Evolutionary conservation across 2,329 filamentous ascomycete species (phyloP).

Genomic region (Xylariales sp.): DNA sequence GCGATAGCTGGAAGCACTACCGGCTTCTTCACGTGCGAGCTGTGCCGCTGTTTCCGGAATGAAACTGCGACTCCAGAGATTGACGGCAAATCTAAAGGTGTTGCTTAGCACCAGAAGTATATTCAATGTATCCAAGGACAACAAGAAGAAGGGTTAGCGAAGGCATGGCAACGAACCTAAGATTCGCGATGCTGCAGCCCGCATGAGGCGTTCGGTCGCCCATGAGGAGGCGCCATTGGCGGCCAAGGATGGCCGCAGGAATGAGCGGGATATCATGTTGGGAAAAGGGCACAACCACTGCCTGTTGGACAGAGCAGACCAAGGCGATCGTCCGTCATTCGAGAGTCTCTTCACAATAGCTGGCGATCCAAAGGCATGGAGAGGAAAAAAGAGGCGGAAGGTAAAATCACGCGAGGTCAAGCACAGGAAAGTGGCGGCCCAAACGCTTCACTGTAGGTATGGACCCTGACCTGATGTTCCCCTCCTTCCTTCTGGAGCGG

Average conservation of each 20-base stretch:
- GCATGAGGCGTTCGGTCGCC: conserved; percentile 20
- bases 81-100: conserved; percentile 20
- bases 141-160: too few species aligned
- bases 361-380: too few species aligned
- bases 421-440: neutral
- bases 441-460: neutral
- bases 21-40: conserved; percentile 22
- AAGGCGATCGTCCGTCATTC: conserved; percentile 8
- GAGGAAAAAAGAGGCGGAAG: neutral
- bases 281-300: conserved; percentile 13
- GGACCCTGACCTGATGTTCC: conserved; percentile 3
- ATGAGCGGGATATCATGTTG: conserved; percentile 24
- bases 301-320: conserved; percentile 15
- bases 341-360: neutral
- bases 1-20: conserved; percentile 22
- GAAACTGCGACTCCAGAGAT: conserved; percentile 13
- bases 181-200: conserved; percentile 20
- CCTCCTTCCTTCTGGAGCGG: neutral
- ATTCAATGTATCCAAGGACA: too few species aligned
- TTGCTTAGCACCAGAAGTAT: conserved; percentile 21
- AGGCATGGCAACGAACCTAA: conserved; percentile 27
- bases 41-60: conserved; percentile 23
- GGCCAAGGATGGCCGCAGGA: conserved; percentile 24
- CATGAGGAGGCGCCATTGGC: conserved; percentile 23
- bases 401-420: neutral